phyloP scores from a whole-genome alignment of 192 early-diverging fungal genomes.

The Chytriomyces confervae region DNA sequence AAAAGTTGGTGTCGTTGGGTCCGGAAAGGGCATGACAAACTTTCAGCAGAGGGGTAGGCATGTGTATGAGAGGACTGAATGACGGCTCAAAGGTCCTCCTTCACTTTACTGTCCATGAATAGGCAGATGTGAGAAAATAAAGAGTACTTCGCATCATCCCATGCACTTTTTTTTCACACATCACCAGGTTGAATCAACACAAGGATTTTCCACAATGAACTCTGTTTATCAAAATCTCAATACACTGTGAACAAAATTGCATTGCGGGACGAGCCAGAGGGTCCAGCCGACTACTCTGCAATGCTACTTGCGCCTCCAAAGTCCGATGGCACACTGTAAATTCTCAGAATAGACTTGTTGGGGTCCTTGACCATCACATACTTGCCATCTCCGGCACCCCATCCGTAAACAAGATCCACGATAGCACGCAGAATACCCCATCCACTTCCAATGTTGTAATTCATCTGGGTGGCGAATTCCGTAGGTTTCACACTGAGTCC shows the following conservation, averaged over 20 bases:
- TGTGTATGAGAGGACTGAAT: conserved; percentile 58
- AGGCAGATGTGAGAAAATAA: neutral
- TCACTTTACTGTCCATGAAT: neutral
- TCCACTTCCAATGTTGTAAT: conserved; percentile 79
- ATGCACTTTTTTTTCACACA: neutral
- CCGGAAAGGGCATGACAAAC: conserved; percentile 77
- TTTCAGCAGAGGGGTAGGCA: conserved; percentile 80
- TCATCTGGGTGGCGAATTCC: conserved; percentile 91
- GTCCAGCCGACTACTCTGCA: neutral
- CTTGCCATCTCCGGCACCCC: conserved; percentile 82
- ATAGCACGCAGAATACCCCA: conserved; percentile 98
- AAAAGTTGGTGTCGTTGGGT: conserved; percentile 83
- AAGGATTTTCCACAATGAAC: too few species aligned
- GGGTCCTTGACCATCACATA: conserved; percentile 96
- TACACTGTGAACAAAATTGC: too few species aligned
- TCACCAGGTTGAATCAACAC: neutral
- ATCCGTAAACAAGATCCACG: conserved; percentile 81
- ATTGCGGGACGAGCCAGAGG: too few species aligned
- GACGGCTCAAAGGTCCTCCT: neutral
- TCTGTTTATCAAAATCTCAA: too few species aligned
- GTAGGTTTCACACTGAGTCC: conserved; percentile 83
- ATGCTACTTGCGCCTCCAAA: conserved; percentile 10
- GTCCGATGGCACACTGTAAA: conserved; percentile 21
- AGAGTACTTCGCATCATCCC: neutral
- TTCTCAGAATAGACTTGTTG: conserved; percentile 66